Percentiles rank a stretch among this genome's conserved stretches.
phyloP scores from a whole-genome alignment of 2,329 filamentous ascomycete species.

The Didymella segeticola region DNA sequence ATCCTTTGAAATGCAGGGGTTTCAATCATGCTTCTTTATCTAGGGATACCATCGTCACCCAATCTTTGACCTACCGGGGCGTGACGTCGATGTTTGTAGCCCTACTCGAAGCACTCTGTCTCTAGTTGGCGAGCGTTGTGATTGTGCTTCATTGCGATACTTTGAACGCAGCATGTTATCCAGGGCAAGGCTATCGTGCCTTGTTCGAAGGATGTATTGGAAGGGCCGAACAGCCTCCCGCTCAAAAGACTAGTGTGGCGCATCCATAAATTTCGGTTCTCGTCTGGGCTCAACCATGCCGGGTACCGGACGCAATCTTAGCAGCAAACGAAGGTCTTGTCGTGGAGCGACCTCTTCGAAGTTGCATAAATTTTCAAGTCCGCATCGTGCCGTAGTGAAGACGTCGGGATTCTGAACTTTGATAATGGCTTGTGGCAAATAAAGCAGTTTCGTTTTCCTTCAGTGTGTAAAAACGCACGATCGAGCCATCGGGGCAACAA shows the following conservation, averaged over 20 bases:
- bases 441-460: neutral
- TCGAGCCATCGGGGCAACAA: neutral
- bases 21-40: constrained; percentile 7
- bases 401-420: neutral
- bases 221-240: neutral
- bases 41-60: neutral
- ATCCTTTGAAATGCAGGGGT: constrained; percentile 31
- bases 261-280: constrained; percentile 9
- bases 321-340: neutral
- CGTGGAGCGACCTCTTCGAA: neutral
- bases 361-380: neutral
- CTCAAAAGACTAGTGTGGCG: constrained; percentile 9
- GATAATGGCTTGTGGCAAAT: neutral
- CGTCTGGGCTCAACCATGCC: constrained; percentile 13
- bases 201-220: neutral
- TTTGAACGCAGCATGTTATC: too few species aligned
- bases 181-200: neutral
- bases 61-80: neutral
- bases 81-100: neutral
- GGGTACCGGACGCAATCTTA: constrained; percentile 11
- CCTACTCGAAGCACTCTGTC: neutral
- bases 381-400: neutral
- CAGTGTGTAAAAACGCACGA: neutral
- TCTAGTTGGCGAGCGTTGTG: too few species aligned
- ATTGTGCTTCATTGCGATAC: neutral